These are phyloP conservation scores for Thecaphora thlaspeos DNA, from an alignment of 1,284 basidiomycete species.

Conservation along the genomic window DNA sequence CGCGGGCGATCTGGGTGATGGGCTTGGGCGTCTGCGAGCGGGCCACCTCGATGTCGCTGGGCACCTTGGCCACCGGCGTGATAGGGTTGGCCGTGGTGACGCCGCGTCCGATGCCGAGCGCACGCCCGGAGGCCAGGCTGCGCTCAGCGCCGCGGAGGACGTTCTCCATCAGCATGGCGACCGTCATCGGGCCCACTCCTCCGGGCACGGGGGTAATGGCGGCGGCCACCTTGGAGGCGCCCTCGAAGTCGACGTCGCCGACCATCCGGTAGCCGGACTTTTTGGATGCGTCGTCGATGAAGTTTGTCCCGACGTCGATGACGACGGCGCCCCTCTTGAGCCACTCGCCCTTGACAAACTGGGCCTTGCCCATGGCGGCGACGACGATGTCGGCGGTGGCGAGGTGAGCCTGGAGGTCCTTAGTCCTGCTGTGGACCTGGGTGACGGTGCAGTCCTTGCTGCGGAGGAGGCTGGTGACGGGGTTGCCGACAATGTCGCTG, in stretches of 20 bases:
- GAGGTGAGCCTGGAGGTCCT: slow-evolving; percentile 71
- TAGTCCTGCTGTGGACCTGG: slow-evolving; percentile 90
- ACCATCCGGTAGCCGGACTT: slow-evolving; percentile 95
- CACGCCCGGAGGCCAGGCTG: slow-evolving; percentile 69
- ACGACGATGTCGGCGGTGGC: slow-evolving; percentile 87
- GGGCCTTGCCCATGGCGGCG: slow-evolving; percentile 86
- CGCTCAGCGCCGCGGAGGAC: slow-evolving; percentile 77
- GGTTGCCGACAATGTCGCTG: slow-evolving; percentile 96
- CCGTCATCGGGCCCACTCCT: slow-evolving; percentile 98
- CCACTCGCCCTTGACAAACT: slow-evolving; percentile 91
- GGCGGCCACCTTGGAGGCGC: slow-evolving; percentile 75
- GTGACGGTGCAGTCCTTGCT: slow-evolving; percentile 93
- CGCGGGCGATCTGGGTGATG: slow-evolving; percentile 76
- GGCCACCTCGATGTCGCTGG: slow-evolving; percentile 85
- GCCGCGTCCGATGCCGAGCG: slow-evolving; percentile 67
- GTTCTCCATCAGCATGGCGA: slow-evolving; percentile 97
- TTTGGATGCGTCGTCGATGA: slow-evolving; percentile 76
- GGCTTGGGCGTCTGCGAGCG: slow-evolving; percentile 92
- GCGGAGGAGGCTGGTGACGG: slow-evolving; percentile 85
- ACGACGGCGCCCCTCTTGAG: slow-evolving; percentile 80
- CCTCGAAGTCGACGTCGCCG: slow-evolving; percentile 87
- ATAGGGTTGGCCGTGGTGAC: slow-evolving; percentile 76
- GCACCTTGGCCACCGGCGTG: slow-evolving; percentile 74
- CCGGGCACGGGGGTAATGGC: slow-evolving; percentile 91
- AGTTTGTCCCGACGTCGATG: slow-evolving; percentile 85